Conservation (phyloP, 306 rosid genomes). For the Ormosia semicastrata region DNA sequence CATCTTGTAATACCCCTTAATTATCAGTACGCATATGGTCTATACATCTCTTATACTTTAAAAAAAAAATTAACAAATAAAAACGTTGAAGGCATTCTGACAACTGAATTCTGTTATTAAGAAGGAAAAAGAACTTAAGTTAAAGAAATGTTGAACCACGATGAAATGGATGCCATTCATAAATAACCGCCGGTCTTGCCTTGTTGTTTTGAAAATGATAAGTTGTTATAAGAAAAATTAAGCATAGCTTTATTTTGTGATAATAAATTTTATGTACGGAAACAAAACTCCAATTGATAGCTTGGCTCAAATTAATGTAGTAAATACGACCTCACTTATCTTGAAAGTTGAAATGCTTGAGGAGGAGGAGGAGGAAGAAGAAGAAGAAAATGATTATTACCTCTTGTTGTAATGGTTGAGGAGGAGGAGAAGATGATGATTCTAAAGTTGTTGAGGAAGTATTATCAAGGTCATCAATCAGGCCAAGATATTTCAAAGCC, state of each 20-base stretch:
- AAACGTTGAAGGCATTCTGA: neutral
- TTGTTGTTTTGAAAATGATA: neutral
- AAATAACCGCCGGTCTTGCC: neutral
- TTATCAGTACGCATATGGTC: neutral
- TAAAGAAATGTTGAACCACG: neutral
- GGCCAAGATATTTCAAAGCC: constrained; percentile 84
- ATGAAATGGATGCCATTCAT: neutral
- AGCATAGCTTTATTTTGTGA: neutral
- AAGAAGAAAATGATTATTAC: constrained; percentile 4
- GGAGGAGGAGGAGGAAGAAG: neutral
- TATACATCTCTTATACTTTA: neutral
- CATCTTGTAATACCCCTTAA: neutral
- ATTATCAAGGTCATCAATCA: constrained; percentile 46
- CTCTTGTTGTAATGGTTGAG: constrained; percentile 35
- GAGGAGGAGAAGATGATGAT: constrained; percentile 29
- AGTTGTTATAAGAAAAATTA: neutral
- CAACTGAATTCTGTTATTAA: neutral
- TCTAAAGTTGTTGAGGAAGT: constrained; percentile 47
- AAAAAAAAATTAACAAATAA: neutral
- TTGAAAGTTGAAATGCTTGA: neutral
- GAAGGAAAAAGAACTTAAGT: neutral
- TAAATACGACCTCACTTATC: neutral
- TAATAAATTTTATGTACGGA: neutral
- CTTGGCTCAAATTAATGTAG: neutral
- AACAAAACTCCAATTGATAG: neutral